A percentile compares a stretch with the other conserved stretches of the same genome.
phyloP scores from a whole-genome alignment of 225 moss, liverwort and hornwort genomes.

The Takakia lepidozioides region DNA sequence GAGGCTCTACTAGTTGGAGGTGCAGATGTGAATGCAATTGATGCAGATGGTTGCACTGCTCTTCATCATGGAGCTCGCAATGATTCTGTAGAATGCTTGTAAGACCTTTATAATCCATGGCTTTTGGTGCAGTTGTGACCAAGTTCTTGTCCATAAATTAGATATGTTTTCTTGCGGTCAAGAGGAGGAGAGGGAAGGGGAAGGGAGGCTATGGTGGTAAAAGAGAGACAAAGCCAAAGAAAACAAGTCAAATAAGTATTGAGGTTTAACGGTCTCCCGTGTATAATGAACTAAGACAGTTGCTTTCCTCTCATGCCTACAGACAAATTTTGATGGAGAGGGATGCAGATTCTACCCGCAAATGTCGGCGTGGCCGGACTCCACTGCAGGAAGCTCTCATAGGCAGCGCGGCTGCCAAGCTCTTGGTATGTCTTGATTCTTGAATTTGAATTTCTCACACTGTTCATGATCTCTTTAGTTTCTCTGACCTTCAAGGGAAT shows the following conservation, averaged over 20 bases:
- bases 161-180: too few species aligned
- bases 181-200: too few species aligned
- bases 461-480: too few species aligned
- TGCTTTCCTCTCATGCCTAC: neutral
- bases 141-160: too few species aligned
- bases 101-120: conserved; percentile 10
- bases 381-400: conserved; percentile 21
- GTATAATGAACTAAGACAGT: too few species aligned
- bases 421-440: conserved; percentile 25
- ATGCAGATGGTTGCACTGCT: conserved; percentile 23
- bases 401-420: conserved; percentile 21
- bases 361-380: conserved; percentile 16
- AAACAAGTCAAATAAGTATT: too few species aligned
- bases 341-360: conserved; percentile 17
- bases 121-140: too few species aligned
- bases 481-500: too few species aligned
- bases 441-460: too few species aligned
- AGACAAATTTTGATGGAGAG: conserved; percentile 24
- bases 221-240: too few species aligned
- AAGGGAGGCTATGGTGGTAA: too few species aligned
- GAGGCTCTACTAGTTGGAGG: conserved; percentile 13
- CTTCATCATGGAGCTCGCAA: conserved; percentile 21
- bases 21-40: conserved; percentile 13
- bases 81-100: conserved; percentile 19
- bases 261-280: too few species aligned